phyloP scores from a whole-genome alignment of 2,329 filamentous ascomycete species.

The Endocalyx cinctus region DNA sequence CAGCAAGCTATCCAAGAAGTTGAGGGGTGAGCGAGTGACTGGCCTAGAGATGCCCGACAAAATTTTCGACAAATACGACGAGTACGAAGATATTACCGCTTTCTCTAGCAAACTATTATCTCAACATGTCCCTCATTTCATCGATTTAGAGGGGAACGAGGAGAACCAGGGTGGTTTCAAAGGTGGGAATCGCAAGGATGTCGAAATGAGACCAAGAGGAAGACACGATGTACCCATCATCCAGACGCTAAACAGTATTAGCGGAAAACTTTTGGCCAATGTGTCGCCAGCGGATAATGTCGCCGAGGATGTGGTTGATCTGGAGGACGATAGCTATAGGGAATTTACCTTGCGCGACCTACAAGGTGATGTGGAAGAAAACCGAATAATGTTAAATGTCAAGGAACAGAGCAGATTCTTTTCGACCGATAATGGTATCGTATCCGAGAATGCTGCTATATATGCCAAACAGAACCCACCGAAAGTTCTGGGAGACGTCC shows the following conservation, averaged over 20 bases:
- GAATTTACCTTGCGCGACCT: conserved; percentile 77
- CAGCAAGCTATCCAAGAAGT: conserved; percentile 81
- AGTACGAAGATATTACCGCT: conserved; percentile 58
- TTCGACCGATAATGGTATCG: conserved; percentile 50
- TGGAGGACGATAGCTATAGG: conserved; percentile 69
- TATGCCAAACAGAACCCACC: conserved; percentile 68
- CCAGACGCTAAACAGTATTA: conserved; percentile 81
- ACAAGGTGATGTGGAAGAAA: conserved; percentile 66
- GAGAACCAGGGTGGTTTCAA: conserved; percentile 84
- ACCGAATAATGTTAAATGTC: conserved; percentile 78
- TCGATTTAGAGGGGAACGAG: conserved; percentile 91
- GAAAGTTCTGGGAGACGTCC: conserved; percentile 62
- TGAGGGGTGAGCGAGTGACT: conserved; percentile 82
- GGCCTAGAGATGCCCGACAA: conserved; percentile 73
- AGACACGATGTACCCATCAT: conserved; percentile 81
- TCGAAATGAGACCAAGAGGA: conserved; percentile 75
- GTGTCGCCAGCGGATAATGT: conserved; percentile 75
- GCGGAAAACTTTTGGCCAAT: conserved; percentile 88
- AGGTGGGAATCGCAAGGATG: conserved; percentile 78
- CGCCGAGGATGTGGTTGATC: conserved; percentile 58
- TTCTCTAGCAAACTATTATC: conserved; percentile 52
- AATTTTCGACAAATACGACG: conserved; percentile 81
- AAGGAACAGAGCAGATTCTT: conserved; percentile 85
- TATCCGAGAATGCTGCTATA: conserved; percentile 40
- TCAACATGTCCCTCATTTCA: conserved; percentile 76